A percentile compares a stretch with the other conserved stretches of the same genome.
These are phyloP conservation scores for Colletotrichum tabaci DNA, from an alignment of 2,329 filamentous ascomycete species.

Conservation along the genomic window DNA sequence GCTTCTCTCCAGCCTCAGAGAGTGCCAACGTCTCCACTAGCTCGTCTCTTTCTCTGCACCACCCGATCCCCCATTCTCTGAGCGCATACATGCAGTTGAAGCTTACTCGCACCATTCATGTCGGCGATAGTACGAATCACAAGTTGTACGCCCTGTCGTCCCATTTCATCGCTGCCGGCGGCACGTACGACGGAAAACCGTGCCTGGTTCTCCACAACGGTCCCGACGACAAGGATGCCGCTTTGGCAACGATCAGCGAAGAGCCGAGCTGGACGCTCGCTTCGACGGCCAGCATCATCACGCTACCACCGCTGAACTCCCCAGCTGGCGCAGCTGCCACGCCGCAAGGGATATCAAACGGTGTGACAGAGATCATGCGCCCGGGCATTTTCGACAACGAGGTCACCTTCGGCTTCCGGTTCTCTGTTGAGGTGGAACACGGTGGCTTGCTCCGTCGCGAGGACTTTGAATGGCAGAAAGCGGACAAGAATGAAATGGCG, in stretches of 20 bases:
- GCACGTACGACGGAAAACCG: too few relatives aligned
- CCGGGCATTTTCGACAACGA: neutral
- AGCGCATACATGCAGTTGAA: constrained; percentile 6
- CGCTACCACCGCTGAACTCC: neutral
- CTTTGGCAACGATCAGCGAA: constrained; percentile 7
- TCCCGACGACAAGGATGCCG: neutral
- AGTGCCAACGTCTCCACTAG: neutral
- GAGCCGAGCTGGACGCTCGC: neutral
- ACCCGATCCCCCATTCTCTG: neutral
- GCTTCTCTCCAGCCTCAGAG: neutral
- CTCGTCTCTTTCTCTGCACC: neutral
- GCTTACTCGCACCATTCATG: constrained; percentile 6
- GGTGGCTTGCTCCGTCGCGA: constrained; percentile 6
- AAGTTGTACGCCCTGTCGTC: constrained; percentile 15
- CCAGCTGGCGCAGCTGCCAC: too few relatives aligned
- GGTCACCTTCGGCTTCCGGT: neutral
- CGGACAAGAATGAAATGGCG: neutral
- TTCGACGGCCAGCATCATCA: neutral
- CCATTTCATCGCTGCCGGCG: too few relatives aligned
- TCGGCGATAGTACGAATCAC: constrained; percentile 12
- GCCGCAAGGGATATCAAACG: too few relatives aligned
- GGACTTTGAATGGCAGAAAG: constrained; percentile 16
- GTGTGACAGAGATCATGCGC: constrained; percentile 10
- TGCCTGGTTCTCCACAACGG: too few relatives aligned
- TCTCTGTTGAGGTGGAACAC: constrained; percentile 7